A percentile compares a stretch with the other conserved stretches of the same genome.
Evolutionary conservation across 2,329 filamentous ascomycete genomes (phyloP).

Genomic region (Fusarium pininemorale): DNA sequence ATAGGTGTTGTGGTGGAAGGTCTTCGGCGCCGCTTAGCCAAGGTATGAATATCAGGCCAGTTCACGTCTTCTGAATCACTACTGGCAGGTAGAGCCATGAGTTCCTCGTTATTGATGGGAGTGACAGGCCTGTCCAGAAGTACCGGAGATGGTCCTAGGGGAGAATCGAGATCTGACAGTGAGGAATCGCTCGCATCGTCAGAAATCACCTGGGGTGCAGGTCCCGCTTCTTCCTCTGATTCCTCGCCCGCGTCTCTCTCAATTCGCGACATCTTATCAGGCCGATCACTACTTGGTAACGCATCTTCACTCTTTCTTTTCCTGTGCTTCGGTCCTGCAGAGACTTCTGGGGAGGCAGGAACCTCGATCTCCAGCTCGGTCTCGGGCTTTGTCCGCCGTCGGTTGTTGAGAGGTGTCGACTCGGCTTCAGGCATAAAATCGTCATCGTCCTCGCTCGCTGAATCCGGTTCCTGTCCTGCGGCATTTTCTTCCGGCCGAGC

Average conservation of each 20-base stretch:
- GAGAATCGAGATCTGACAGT: slow-evolving; percentile 51
- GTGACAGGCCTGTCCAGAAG: slow-evolving; percentile 50
- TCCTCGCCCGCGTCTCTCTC: slow-evolving; percentile 31
- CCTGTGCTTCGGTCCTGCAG: slow-evolving; percentile 49
- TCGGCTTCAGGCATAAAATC: slow-evolving; percentile 71
- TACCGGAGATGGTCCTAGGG: slow-evolving; percentile 44
- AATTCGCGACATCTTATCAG: slow-evolving; percentile 48
- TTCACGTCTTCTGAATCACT: slow-evolving; percentile 58
- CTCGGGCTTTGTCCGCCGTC: slow-evolving; percentile 50
- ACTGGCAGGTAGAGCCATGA: slow-evolving; percentile 65
- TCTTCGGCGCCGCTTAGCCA: slow-evolving; percentile 58
- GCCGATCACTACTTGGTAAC: slow-evolving; percentile 50
- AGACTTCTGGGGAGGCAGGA: slow-evolving; percentile 41
- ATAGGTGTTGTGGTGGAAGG: slow-evolving; percentile 50
- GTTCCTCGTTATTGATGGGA: slow-evolving; percentile 57
- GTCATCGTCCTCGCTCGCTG: slow-evolving; percentile 57
- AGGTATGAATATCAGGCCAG: slow-evolving; percentile 63
- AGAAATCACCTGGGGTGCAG: slow-evolving; percentile 2
- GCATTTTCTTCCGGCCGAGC: slow-evolving; percentile 47
- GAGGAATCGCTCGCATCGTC: slow-evolving; percentile 50
- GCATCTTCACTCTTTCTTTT: slow-evolving; percentile 67
- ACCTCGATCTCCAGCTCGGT: slow-evolving; percentile 28
- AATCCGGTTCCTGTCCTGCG: slow-evolving; percentile 45
- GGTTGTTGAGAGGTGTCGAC: slow-evolving; percentile 69
- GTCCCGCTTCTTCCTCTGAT: slow-evolving; percentile 23